Conservation (phyloP, 2,329 filamentous ascomycete genomes). For the Coniochaeta sp. region DNA sequence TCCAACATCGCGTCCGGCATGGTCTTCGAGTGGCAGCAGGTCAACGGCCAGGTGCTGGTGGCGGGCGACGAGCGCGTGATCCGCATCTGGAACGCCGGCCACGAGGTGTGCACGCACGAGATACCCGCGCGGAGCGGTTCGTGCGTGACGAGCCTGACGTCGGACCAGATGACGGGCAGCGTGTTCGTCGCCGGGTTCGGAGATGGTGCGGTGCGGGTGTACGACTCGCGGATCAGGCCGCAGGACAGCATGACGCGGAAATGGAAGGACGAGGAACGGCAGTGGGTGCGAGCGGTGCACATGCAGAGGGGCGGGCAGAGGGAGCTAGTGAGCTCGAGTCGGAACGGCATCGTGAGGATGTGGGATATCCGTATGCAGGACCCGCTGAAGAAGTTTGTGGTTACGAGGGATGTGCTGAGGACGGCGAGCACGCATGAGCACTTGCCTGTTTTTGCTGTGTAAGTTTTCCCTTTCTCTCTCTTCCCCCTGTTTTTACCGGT, state of each 20-base stretch:
- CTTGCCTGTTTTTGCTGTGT: constrained; percentile 90
- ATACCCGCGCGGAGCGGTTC: constrained; percentile 92
- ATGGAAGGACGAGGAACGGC: constrained; percentile 85
- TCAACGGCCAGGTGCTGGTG: constrained; percentile 90
- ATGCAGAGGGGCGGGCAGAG: constrained; percentile 93
- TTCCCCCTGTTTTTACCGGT: background rate
- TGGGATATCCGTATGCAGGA: constrained; percentile 92
- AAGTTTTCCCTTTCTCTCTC: constrained; percentile 41
- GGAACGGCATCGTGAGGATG: constrained; percentile 87
- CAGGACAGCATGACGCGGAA: constrained; percentile 91
- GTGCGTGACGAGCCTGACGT: constrained; percentile 92
- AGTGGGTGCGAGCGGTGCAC: constrained; percentile 94
- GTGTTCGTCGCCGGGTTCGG: constrained; percentile 95
- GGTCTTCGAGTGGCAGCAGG: constrained; percentile 98
- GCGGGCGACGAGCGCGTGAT: constrained; percentile 95
- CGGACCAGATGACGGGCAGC: constrained; percentile 95
- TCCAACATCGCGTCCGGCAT: constrained; percentile 92
- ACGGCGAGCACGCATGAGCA: constrained; percentile 94
- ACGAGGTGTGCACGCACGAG: constrained; percentile 87
- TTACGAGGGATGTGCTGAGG: constrained; percentile 70
- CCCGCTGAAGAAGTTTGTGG: constrained; percentile 65
- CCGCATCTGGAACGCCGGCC: constrained; percentile 89
- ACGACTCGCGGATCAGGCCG: constrained; percentile 78
- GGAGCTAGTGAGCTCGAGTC: constrained; percentile 82
- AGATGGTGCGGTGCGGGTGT: constrained; percentile 88